A percentile compares a stretch with the other conserved stretches of the same genome.
These are phyloP conservation scores for Diutina sp. DNA, from an alignment of 1,139 yeast species.

Conservation along the genomic window DNA sequence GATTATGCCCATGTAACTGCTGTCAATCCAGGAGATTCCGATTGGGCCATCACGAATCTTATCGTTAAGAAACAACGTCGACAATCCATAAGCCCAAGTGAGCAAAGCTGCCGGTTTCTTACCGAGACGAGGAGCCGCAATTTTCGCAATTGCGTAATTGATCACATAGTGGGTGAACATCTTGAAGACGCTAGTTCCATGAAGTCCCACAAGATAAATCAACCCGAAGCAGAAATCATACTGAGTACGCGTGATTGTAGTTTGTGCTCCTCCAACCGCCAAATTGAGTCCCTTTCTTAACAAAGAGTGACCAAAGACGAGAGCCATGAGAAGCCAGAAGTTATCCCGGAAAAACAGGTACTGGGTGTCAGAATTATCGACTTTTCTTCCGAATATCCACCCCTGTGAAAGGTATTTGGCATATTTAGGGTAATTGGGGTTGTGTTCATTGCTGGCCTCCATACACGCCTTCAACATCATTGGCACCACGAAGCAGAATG, in stretches of 20 bases:
- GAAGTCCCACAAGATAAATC: slow-evolving; percentile 57
- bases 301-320: slow-evolving; percentile 40
- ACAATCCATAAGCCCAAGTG: slow-evolving; percentile 73
- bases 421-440: slow-evolving; percentile 62
- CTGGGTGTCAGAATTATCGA: slow-evolving; percentile 84
- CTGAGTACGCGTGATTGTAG: slow-evolving; percentile 21
- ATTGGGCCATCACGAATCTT: slow-evolving; percentile 41
- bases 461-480: slow-evolving; percentile 71
- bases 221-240: slow-evolving; percentile 71
- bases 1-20: slow-evolving; percentile 57
- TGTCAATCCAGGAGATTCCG: slow-evolving; percentile 41
- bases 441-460: slow-evolving; percentile 66
- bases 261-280: slow-evolving; percentile 3
- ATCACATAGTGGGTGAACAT: slow-evolving; percentile 44
- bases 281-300: slow-evolving; percentile 21
- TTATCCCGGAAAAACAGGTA: slow-evolving; percentile 81
- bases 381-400: slow-evolving; percentile 73
- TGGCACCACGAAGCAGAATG: slow-evolving; percentile 63
- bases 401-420: slow-evolving; percentile 49
- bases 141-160: slow-evolving; percentile 41
- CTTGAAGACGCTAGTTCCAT: slow-evolving; percentile 63
- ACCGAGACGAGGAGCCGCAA: slow-evolving; percentile 12
- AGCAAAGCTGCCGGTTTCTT: slow-evolving; percentile 17
- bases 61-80: slow-evolving; percentile 68
- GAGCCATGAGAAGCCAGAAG: slow-evolving; percentile 42